Percentiles rank a stretch among this genome's conserved stretches.
Evolutionary conservation across 305 asterid species (phyloP).

Genomic region (Fraxinus sp.): DNA sequence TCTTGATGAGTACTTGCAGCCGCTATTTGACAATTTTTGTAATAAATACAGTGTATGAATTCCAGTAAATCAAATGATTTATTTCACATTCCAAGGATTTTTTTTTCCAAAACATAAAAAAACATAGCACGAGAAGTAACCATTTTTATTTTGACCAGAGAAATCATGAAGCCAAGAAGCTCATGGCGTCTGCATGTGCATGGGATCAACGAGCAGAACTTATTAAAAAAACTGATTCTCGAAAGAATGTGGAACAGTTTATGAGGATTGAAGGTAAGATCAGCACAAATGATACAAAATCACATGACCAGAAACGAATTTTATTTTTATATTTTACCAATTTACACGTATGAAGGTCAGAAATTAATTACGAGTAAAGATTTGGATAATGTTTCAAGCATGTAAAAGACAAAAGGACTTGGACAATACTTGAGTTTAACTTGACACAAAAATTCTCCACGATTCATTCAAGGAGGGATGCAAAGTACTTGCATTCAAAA

Average conservation of each 20-base stretch:
- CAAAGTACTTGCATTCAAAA: background rate
- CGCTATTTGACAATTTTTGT: slow-evolving; percentile 51
- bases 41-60: slow-evolving; percentile 59
- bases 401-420: background rate
- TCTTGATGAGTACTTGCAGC: slow-evolving; percentile 51
- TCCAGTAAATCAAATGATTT: slow-evolving; percentile 7
- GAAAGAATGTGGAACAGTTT: slow-evolving; percentile 64
- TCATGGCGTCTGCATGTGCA: slow-evolving; percentile 19
- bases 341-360: background rate
- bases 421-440: background rate
- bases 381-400: background rate
- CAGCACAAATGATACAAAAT: slow-evolving; percentile 1
- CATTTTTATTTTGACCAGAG: slow-evolving; percentile 40
- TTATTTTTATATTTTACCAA: background rate
- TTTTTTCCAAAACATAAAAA: background rate
- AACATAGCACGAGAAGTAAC: slow-evolving; percentile 18
- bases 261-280: slow-evolving; percentile 83
- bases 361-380: background rate
- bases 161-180: slow-evolving; percentile 33
- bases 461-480: background rate
- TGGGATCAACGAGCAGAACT: slow-evolving; percentile 36
- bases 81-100: background rate
- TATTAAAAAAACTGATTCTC: slow-evolving; percentile 45
- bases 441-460: background rate
- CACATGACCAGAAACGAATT: background rate